Evolutionary conservation across 2,329 filamentous ascomycete genomes (phyloP).

Genomic region (Eurotiales sp.): DNA sequence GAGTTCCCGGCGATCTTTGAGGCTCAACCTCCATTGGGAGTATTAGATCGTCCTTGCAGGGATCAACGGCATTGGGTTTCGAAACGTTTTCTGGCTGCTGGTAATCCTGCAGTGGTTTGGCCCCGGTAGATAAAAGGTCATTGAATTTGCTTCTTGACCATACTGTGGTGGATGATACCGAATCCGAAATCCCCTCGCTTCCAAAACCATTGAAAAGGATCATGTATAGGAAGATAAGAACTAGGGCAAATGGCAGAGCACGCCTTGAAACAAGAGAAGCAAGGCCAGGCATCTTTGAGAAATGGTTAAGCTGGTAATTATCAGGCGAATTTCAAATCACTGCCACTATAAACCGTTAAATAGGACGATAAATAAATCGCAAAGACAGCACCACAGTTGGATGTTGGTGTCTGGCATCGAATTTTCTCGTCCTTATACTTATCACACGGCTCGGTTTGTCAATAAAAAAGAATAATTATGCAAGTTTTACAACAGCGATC

Average conservation of each 20-base stretch:
- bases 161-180: not conserved
- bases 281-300: not conserved
- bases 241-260: not conserved
- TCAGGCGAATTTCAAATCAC: not conserved
- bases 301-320: not conserved
- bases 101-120: not conserved
- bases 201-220: not conserved
- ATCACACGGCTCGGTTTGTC: too few relatives aligned
- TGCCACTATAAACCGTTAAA: not conserved
- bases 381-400: not conserved
- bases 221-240: not conserved
- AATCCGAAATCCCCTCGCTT: too few relatives aligned
- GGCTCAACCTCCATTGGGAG: not conserved
- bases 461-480: too few relatives aligned
- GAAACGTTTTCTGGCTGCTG: not conserved
- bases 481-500: not conserved
- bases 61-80: not conserved
- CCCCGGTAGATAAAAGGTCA: not conserved
- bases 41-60: conserved; percentile 1
- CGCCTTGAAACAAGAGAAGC: not conserved
- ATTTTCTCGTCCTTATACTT: too few relatives aligned
- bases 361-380: not conserved
- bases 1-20: not conserved
- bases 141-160: not conserved
- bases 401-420: not conserved